Evolutionary conservation across 1,139 yeast genomes (phyloP), one percentile per base, ranked within the genome.

Genomic region (Blastobotrys serpentis): DNA sequence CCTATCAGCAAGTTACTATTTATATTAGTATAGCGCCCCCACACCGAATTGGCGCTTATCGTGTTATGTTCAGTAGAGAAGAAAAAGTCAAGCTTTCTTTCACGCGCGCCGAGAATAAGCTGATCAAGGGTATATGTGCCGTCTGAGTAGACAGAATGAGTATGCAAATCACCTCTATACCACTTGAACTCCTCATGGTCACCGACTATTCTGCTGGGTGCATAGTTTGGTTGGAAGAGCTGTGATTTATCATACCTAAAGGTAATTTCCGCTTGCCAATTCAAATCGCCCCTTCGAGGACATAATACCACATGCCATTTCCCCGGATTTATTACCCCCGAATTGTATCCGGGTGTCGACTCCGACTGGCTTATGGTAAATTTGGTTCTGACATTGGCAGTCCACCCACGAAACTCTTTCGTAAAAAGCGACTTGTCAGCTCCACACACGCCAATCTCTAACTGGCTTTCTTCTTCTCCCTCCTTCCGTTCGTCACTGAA

Each of bases 21-120:
- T 4, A n/a, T n/a, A n/a, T 11, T 11, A 14, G 32, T 11, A 11
- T 29, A 14, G 4, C 25, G 21, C 8, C 55, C 55, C 54, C 54
- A 52, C 17, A 46, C 43, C 2, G 49, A 25, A 19, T 49, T 46
- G 4, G 55, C 55, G 38, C 51, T 44, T 7, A 46, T 43, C 11
- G 54, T 51, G 42, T 52, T 52, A 42, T 52, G 55, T 16, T 52
- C 55, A 2, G 55, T 52, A 6, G 54, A 51, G 25, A 49, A 49
- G 38, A 52, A 30, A 33, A 51, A 52, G 23, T 52, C 54, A 25
- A 52, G 46, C 26, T 19, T 13, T 11, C 45, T 8, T 3, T 21
- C 36, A 29, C 41, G 25, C 6, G 53, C 51, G 6, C 30, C 34
- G 8, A 10, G n/a, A 7, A 44, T 19, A 18, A 52, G 38, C 23